phyloP scores from a whole-genome alignment of 2,329 filamentous ascomycete species.

The Talaromyces albobiverticillius region DNA sequence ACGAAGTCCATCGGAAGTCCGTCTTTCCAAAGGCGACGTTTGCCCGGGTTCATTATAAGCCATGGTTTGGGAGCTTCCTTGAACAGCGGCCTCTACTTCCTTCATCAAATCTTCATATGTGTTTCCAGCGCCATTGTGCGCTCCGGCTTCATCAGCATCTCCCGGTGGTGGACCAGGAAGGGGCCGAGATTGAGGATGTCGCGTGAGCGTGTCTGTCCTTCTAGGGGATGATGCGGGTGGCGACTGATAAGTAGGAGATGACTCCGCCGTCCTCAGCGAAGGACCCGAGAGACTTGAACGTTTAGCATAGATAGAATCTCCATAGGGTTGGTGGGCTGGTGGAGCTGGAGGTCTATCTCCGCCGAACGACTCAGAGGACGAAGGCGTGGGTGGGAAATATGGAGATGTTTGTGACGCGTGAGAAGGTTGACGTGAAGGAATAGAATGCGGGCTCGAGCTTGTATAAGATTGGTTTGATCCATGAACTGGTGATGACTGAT shows the following conservation, averaged over 20 bases:
- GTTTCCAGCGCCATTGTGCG: constrained; percentile 23
- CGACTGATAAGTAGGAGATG: constrained; percentile 52
- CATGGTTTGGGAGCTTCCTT: constrained; percentile 20
- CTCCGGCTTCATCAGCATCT: constrained; percentile 36
- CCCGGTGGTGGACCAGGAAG: constrained; percentile 55
- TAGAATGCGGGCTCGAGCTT: constrained; percentile 10
- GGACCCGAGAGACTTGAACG: constrained; percentile 28
- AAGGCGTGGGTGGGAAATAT: constrained; percentile 5
- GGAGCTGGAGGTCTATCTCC: constrained; percentile 34
- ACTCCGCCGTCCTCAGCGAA: constrained; percentile 37
- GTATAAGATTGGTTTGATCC: constrained; percentile 22
- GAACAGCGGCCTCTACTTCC: constrained; percentile 55
- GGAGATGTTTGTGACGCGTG: constrained; percentile 18
- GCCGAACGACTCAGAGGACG: constrained; percentile 7
- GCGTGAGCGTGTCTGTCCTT: constrained; percentile 51
- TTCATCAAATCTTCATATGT: constrained; percentile 57
- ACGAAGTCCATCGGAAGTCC: constrained; percentile 15
- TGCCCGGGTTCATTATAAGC: neutral
- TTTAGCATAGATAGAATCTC: constrained; percentile 25
- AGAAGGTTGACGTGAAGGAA: constrained; percentile 10
- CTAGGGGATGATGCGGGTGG: constrained; percentile 50
- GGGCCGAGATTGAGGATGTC: constrained; percentile 57
- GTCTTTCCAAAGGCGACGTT: constrained; percentile 1
- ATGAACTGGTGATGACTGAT: constrained; percentile 26
- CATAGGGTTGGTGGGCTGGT: constrained; percentile 28